Base-by-base conservation (phyloP, 495 filamentous ascomycete species). In the Cenococcum geophilum region DNA sequence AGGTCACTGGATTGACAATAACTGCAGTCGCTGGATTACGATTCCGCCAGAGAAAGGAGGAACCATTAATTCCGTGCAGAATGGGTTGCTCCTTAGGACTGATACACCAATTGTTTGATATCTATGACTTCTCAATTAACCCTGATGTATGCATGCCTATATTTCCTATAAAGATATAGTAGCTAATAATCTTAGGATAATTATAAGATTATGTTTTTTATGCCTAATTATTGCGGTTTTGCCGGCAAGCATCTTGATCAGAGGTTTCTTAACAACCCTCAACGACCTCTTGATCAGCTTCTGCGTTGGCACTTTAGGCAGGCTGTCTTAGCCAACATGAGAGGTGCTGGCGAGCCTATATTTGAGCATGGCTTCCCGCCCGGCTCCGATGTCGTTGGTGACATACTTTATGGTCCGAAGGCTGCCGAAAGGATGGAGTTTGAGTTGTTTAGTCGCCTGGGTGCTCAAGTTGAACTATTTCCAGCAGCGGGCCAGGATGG, bases 271-370 rank as follows among this genome's bases (percentile, higher is more conserved):
- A 58, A 69, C 53, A 58, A 77, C 66, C 70, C 72, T 10, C 54
- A 69, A 56, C 67, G 70, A 47, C 69, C 70, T 10, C 58, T 59
- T 36, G 76, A 77, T 62, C 35, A 72, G 61, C 65, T 76, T 16
- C 59, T 77, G 25, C 60, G 72, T 36, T 78, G 73, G 75, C 75
- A 77, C 59, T 78, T 77, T 59, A 48, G 73, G 35, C 75, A 78
- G 63, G 60, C 70, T 40, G 68, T 76, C 35, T 65, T 75, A 32
- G 69, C 57, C 5, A 74, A 76, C 60, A 69, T 77, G 67, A 69
- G 57, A 52, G 71, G 70, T 55, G 68, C 52, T 60, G 72, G 74
- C 21, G 76, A 75, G 70, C 74, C 74, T 42, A 37, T 61, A 10
- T 75, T 75, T 53, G 73, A 76, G 66, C 55, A 58, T 69, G 76